Base-by-base conservation (phyloP, 345 rosid genomes). In the Boechera stricta region DNA sequence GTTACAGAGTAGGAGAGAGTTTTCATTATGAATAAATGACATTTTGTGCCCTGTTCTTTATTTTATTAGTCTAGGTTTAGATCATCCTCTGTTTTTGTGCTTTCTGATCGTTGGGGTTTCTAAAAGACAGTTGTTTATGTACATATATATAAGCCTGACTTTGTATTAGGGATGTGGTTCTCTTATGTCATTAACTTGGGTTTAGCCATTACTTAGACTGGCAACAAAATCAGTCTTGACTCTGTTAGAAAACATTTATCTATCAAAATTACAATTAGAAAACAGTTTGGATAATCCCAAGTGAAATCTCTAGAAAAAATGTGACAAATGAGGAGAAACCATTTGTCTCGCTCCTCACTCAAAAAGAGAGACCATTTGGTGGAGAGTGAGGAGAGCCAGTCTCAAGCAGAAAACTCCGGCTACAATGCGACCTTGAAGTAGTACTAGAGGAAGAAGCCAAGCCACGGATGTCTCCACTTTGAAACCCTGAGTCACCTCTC, bases 381-480 rank as follows among this genome's bases (percentile, higher is more conserved):
- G 80, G 80, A 81, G 97, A 93, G 36, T 83, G 93, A 9, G 97
- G 97, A 18, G 98, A 94, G 26, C 93, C 89, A 21, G 83, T 85
- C 78, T 90, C 97, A 11, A 94, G 91, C 74, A 95, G 79, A 80
- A 88, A 88, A 82, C 92, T 95, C 80, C 92, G 73, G 74, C 98
- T 95, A 54, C 97, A 90, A 85, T 88, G 88, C 13, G 98, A 94
- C 82, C 97, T 85, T 28, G 98, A 83, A 56, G 98, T 94, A 72
- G 97, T 94, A 76, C 97, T 90, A 4, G 98, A 90, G 10, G 98
- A 92, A 75, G 97, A 91, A 44, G 97, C 90, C 91, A 65, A 89
- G 84, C 85, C 79, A 76, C 90, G 85, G 45, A 76, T 93, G 72
- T 94, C 97, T 4, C 87, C 88, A 4, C 89, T 87, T 74, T 85